Evolutionary conservation across 805 yeast genomes (phyloP).

Genomic region (Cyberlindnera mississippiensis): DNA sequence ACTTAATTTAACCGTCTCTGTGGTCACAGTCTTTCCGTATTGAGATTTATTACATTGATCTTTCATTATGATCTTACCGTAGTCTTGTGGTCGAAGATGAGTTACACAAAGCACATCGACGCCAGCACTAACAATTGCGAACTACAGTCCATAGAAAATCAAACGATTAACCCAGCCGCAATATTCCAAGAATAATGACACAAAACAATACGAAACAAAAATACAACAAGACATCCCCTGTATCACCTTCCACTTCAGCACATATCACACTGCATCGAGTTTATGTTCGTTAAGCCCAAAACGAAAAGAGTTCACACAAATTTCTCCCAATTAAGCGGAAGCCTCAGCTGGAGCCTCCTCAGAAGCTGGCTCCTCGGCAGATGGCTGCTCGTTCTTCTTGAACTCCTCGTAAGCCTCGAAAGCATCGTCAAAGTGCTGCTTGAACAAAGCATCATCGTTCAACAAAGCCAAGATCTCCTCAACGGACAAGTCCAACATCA

Average conservation of each 20-base stretch:
- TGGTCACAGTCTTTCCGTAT: too few species aligned
- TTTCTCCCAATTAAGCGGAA: constrained; percentile 9
- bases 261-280: not conserved
- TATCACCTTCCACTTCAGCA: constrained; percentile 1
- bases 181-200: constrained; percentile 2
- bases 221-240: not conserved
- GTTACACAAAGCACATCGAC: not conserved
- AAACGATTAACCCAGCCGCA: constrained; percentile 4
- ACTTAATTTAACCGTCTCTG: too few species aligned
- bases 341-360: constrained; percentile 15
- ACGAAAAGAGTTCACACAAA: not conserved
- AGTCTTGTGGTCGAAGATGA: too few species aligned
- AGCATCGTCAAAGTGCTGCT: constrained; percentile 91
- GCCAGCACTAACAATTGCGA: not conserved
- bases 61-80: too few species aligned
- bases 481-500: constrained; percentile 94
- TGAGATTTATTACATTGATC: too few species aligned
- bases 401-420: constrained; percentile 89
- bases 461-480: constrained; percentile 83
- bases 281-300: constrained; percentile 1
- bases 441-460: constrained; percentile 86
- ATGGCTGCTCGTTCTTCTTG: constrained; percentile 40
- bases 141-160: not conserved
- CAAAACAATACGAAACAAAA: not conserved
- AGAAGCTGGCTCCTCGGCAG: constrained; percentile 12